Evolutionary conservation across 2,329 filamentous ascomycete genomes (phyloP), one percentile per base, ranked within the genome.

Genomic region (Aspergillus pseudoglaucus): DNA sequence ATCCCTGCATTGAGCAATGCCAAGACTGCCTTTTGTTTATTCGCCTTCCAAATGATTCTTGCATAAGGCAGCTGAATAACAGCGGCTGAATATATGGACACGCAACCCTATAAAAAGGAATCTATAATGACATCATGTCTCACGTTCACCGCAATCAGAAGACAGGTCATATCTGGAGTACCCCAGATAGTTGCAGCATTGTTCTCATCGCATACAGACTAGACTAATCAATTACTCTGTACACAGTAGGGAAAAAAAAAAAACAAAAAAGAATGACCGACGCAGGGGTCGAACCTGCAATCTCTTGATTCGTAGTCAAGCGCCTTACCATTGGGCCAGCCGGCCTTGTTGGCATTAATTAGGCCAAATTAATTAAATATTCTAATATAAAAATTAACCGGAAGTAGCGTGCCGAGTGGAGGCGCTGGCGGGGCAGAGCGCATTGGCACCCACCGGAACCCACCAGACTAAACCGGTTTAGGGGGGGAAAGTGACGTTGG

Each of bases 301-400:
- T 73, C 71, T 73, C 68, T 72, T 73, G 71, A 74, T 73, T 71
- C 71, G 71, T 73, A 74, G 71, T 74, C 71, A 73, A 72, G 68
- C 71, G 70, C 71, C 70, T 73, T 74, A 65, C 71, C 71, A 73
- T 73, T 73, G 68, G 69, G 70, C 70, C 52, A 53, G 52, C 48
- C 40, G 41, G 43, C 44, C 39, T 47, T 48, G 40, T 47, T 59
- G 33, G 27, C 22, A 7, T 2, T 1, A 4, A 1, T 0, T 0
- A 0, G 1, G 0, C 17, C 0, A 0, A 17, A 15, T 33, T 5
- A 17, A 33, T 10, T 1, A 4, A 17, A 44, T 35, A 32, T 15
- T 3, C 20, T 3, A 8, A 2, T 15, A 22, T 1, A 20, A 6
- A 12, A 10, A 12, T 4, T 2, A 4, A 40, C 43, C 59, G 53